Evolutionary conservation across 1,284 basidiomycete species (phyloP), one percentile per base, ranked within the genome.

Genomic region (Anthracocystis panici-leucophaei): DNA sequence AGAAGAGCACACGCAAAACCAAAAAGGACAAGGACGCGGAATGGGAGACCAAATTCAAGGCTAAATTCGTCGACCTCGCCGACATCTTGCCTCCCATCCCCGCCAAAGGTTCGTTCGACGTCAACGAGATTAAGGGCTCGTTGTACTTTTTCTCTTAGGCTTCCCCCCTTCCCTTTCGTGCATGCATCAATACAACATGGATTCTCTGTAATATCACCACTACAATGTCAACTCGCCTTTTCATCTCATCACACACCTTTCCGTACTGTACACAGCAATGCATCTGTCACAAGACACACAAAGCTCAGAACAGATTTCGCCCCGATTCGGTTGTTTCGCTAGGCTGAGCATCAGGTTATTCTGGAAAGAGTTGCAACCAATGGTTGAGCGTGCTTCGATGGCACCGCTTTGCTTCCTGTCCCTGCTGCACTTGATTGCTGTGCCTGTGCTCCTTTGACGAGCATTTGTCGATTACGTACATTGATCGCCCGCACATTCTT

Each of bases 81-180:
- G 92, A 93, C 77, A 80, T 96, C 72, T 85, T 99, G 16, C 95
- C 95, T 0, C 90, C 91, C 0, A 86, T 95, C 23, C 96, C 96
- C 0, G 86, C 90, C 83, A 93, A 94, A 87, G 97, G 96, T 65
- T 88, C 89, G 62, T 98, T 99, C 85, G 90, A 95, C 79, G 94
- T 99, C 68, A 88, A 90, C 82, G 89, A 89, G 72, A 95, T 98
- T 86, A 82, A 77, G 70, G 60, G 72, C 44, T 83, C 81, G 40
- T 57, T 83, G 53, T 83, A 83, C 74, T 83, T 83, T 63, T 83
- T 83, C 65, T 80, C 78, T 29, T 83, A 62, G 56, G n/a, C 45
- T 35, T 29, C 20, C 16, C 3, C 14, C 18, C n/a, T 14, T 54
- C 11, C 14, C 23, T 23, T 18, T 23, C 27, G 14, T 4, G n/a